Evolutionary conservation across 2,329 filamentous ascomycete species (phyloP).

Genomic region (Venturia nashicola): DNA sequence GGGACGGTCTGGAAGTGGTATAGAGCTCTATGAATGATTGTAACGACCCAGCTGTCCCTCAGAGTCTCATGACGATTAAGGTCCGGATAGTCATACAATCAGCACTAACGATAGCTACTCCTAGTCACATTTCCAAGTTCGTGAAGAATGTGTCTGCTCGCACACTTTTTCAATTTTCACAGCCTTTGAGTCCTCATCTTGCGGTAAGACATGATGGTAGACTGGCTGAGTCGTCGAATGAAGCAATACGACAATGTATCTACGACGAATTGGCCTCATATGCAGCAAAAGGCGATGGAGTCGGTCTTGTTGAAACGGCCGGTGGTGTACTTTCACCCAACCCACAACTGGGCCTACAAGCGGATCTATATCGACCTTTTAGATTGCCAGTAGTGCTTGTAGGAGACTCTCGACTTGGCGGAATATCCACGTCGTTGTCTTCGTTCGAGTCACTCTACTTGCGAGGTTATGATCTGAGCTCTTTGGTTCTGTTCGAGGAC

Average conservation of each 20-base stretch:
- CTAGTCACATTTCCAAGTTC: slow-evolving; percentile 51
- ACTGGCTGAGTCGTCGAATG: background rate
- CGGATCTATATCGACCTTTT: slow-evolving; percentile 63
- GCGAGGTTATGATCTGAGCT: slow-evolving; percentile 66
- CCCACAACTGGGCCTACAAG: slow-evolving; percentile 64
- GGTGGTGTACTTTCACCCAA: slow-evolving; percentile 71
- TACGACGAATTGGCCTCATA: slow-evolving; percentile 30
- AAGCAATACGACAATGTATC: slow-evolving; percentile 14
- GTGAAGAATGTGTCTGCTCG: slow-evolving; percentile 43
- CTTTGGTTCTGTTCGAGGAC: slow-evolving; percentile 57
- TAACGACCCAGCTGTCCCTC: too few relatives aligned
- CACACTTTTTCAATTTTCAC: slow-evolving; percentile 58
- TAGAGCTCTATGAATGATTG: too few relatives aligned
- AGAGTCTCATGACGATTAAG: too few relatives aligned
- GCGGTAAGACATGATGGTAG: slow-evolving; percentile 38
- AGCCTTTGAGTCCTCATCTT: slow-evolving; percentile 67
- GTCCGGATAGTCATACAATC: background rate
- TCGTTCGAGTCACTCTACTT: slow-evolving; percentile 67
- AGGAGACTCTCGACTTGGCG: slow-evolving; percentile 63
- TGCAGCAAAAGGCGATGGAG: slow-evolving; percentile 34
- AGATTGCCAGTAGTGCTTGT: slow-evolving; percentile 63
- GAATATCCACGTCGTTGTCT: slow-evolving; percentile 68
- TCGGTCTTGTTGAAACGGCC: slow-evolving; percentile 67
- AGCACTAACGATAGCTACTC: background rate
- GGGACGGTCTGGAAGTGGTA: too few relatives aligned